Evolutionary conservation across 2,329 filamentous ascomycete genomes (phyloP).

Genomic region (Fusarium austroafricanum): DNA sequence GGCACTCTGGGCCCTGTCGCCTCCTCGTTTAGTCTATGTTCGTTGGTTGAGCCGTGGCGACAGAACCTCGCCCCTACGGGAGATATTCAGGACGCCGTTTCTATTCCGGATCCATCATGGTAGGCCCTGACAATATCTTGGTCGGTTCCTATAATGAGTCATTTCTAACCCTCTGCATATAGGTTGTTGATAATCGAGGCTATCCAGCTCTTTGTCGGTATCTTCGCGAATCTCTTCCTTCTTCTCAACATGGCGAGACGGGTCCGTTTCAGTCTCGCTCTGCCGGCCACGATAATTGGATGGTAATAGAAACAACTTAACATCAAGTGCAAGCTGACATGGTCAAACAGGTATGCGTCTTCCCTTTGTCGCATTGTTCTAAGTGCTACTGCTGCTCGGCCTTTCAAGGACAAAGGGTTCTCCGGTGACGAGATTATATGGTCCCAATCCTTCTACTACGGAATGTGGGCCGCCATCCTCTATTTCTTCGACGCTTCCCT

Average conservation of each 20-base stretch:
- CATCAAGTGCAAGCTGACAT: neutral
- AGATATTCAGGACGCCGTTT: neutral
- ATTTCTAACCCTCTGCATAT: neutral
- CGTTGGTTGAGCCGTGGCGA: neutral
- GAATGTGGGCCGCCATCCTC: neutral
- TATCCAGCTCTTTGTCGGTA: neutral
- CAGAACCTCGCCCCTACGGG: neutral
- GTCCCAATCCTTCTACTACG: conserved; percentile 1
- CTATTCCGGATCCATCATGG: neutral
- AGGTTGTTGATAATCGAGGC: neutral
- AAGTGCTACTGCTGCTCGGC: neutral
- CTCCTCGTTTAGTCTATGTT: conserved; percentile 4
- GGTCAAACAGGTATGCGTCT: neutral
- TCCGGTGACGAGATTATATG: neutral
- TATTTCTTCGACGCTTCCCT: neutral
- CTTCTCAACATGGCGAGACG: neutral
- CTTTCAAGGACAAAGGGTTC: neutral
- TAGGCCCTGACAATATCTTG: neutral
- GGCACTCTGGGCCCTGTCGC: conserved; percentile 5
- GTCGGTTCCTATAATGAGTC: too few species aligned
- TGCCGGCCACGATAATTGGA: neutral
- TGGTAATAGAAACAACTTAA: neutral
- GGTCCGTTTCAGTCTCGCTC: neutral
- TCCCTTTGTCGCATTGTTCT: neutral
- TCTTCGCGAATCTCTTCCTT: neutral